Evolutionary conservation across 1,284 basidiomycete species (phyloP).

Genomic region (Mycena sp.): DNA sequence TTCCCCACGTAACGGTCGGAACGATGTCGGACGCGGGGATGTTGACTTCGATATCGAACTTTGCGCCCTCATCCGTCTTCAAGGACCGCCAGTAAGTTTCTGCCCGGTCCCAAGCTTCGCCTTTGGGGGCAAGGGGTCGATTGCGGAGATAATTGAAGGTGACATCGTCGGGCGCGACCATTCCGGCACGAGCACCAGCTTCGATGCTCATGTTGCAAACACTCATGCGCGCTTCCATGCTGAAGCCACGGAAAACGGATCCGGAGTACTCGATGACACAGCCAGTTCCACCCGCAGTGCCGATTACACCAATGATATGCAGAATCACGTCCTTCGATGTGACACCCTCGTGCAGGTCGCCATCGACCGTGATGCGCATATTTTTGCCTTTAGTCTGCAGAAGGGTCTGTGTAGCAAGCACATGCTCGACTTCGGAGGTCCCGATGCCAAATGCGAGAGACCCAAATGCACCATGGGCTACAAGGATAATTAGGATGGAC

Average conservation of each 20-base stretch:
- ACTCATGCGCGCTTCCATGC: conserved; percentile 97
- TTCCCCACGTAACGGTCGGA: conserved; percentile 97
- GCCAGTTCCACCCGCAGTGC: conserved; percentile 94
- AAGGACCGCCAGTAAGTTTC: conserved; percentile 91
- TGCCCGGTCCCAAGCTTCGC: conserved; percentile 91
- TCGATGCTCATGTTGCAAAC: conserved; percentile 99
- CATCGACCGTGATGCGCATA: conserved; percentile 95
- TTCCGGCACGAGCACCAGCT: conserved; percentile 93
- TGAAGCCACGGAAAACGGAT: conserved; percentile 89
- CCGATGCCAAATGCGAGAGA: conserved; percentile 97
- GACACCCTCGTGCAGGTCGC: conserved; percentile 87
- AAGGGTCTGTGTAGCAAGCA: conserved; percentile 95
- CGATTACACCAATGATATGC: conserved; percentile 94
- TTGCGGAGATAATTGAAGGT: conserved; percentile 91
- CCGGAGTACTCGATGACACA: conserved; percentile 95
- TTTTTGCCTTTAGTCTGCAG: conserved; percentile 95
- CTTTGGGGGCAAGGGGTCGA: conserved; percentile 88
- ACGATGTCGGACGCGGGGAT: conserved; percentile 91
- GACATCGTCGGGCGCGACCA: conserved; percentile 94
- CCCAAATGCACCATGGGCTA: conserved; percentile 95
- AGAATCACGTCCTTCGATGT: conserved; percentile 96
- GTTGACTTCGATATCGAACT: conserved; percentile 90
- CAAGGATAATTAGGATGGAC: conserved; percentile 16
- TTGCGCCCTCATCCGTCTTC: conserved; percentile 87
- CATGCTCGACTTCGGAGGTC: conserved; percentile 97